These are phyloP conservation scores for Hemerocallis citrina DNA, from an alignment of 106 monocot genomes.

Conservation along the genomic window DNA sequence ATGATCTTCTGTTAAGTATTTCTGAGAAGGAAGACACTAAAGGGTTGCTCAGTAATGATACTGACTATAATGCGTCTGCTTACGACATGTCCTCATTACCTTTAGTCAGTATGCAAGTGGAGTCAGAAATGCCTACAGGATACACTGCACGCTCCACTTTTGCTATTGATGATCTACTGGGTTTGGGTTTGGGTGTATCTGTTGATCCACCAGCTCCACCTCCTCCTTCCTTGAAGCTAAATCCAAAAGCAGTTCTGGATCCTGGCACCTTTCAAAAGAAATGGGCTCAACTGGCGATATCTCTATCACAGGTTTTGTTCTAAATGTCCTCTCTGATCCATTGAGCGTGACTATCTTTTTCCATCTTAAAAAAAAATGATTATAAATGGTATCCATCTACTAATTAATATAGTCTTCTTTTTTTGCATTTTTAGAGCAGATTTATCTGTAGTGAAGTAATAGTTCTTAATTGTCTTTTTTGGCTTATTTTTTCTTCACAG, in stretches of 20 bases:
- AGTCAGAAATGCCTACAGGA: conserved; percentile 25
- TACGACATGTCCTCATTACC: conserved; percentile 30
- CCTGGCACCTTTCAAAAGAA: conserved; percentile 88
- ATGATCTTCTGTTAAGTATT: conserved; percentile 77
- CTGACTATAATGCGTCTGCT: conserved; percentile 72
- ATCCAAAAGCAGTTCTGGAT: conserved; percentile 73
- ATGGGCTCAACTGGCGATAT: conserved; percentile 70
- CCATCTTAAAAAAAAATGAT: too few relatives aligned
- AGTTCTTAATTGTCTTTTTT: too few relatives aligned
- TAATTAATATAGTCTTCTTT: too few relatives aligned
- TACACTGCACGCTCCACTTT: conserved; percentile 21
- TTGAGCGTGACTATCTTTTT: background rate
- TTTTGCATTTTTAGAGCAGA: too few relatives aligned
- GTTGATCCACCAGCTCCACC: conserved; percentile 19
- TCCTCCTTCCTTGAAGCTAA: conserved; percentile 60
- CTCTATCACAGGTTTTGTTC: conserved; percentile 57
- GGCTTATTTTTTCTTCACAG: too few relatives aligned
- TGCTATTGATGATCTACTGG: conserved; percentile 87
- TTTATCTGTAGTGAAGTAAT: too few relatives aligned
- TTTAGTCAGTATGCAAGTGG: conserved; percentile 19
- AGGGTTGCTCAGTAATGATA: conserved; percentile 32
- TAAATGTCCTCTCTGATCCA: background rate
- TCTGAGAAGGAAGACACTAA: conserved; percentile 90
- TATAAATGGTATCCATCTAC: too few relatives aligned
- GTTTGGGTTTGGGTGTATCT: conserved; percentile 64